Conservation (phyloP, 2,329 filamentous ascomycete genomes). For the Alternaria triticimaculans region DNA sequence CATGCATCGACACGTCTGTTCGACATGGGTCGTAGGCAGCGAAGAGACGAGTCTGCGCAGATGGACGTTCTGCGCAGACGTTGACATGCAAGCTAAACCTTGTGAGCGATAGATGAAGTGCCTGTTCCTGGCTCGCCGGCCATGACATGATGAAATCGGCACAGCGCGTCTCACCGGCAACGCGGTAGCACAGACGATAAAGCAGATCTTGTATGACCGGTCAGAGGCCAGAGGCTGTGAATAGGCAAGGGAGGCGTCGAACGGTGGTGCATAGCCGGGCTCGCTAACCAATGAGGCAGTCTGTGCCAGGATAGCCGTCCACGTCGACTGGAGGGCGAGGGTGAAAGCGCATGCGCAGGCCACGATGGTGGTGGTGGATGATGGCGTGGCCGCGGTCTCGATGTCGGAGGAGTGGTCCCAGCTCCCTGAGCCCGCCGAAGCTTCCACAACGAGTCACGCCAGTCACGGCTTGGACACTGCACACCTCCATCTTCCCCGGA, state of each 20-base stretch:
- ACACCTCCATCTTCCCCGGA: conserved; percentile 32
- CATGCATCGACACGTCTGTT: neutral
- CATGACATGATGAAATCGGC: conserved; percentile 7
- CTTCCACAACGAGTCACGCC: neutral
- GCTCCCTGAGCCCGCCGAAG: neutral
- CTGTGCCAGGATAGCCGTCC: neutral
- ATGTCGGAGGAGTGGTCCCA: neutral
- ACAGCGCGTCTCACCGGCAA: conserved; percentile 30
- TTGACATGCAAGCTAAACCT: neutral
- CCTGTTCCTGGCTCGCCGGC: conserved; percentile 13
- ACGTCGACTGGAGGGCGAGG: neutral
- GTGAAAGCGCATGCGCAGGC: neutral
- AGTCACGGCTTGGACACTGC: neutral
- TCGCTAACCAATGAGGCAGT: conserved; percentile 20
- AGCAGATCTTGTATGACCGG: conserved; percentile 33
- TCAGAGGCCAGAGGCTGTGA: conserved; percentile 22
- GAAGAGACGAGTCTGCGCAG: conserved; percentile 12
- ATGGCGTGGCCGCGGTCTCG: neutral
- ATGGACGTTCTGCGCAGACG: neutral
- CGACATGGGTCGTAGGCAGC: conserved; percentile 1
- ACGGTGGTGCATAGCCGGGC: conserved; percentile 21
- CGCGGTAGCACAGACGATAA: conserved; percentile 24
- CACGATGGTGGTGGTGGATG: neutral
- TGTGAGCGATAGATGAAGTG: neutral
- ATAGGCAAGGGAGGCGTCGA: conserved; percentile 14